Conservation (phyloP, 768 basidiomycete genomes). For the Macrocybe gigantea region DNA sequence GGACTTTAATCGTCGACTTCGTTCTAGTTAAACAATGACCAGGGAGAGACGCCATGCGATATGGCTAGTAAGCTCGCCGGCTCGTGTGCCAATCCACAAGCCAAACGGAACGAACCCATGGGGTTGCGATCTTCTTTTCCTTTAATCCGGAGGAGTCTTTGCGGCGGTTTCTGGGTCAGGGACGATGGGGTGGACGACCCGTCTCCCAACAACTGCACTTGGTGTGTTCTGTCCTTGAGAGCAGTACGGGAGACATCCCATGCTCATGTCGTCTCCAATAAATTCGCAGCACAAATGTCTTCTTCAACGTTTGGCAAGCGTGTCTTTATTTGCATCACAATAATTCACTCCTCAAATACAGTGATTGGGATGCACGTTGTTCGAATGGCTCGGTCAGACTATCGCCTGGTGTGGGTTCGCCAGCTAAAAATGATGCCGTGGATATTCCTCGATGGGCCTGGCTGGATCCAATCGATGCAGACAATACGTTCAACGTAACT, state of each 20-base stretch:
- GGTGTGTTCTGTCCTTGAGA: conserved; percentile 9
- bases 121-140: background rate
- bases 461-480: background rate
- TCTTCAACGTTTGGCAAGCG: conserved; percentile 21
- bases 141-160: background rate
- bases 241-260: background rate
- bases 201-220: conserved; percentile 12
- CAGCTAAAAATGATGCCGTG: conserved; percentile 1
- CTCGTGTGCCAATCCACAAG: conserved; percentile 5
- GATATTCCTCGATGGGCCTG: conserved; percentile 1
- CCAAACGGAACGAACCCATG: conserved; percentile 1
- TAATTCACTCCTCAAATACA: conserved; percentile 2
- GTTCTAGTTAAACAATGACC: conserved; percentile 6
- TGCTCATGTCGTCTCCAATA: background rate
- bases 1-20: background rate
- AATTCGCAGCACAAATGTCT: conserved; percentile 22
- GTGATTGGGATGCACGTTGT: conserved; percentile 8
- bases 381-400: conserved; percentile 6
- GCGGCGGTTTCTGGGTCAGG: background rate
- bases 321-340: conserved; percentile 10
- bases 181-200: background rate
- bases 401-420: conserved; percentile 3
- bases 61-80: background rate
- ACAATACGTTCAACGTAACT: conserved; percentile 3
- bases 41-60: conserved; percentile 7